Conservation (phyloP, 2,329 filamentous ascomycete genomes). For the Hymenoscyphus infarciens region DNA sequence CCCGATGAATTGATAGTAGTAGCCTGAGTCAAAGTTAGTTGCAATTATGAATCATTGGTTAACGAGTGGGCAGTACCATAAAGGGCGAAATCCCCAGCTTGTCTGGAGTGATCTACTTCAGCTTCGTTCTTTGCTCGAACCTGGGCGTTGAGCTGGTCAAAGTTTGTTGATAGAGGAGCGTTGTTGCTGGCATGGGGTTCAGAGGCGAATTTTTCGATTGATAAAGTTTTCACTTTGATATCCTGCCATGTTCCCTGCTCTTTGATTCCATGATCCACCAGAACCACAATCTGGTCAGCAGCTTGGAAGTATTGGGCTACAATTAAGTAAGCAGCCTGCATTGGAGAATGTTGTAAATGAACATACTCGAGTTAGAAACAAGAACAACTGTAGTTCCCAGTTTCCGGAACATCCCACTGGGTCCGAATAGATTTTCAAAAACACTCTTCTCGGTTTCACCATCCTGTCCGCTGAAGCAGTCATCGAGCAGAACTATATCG, state of each 20-base stretch:
- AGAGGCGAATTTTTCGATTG: conserved; percentile 27
- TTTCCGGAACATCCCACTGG: neutral
- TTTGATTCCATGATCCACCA: conserved; percentile 32
- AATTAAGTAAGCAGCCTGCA: neutral
- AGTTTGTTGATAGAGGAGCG: conserved; percentile 16
- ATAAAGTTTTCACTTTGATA: conserved; percentile 13
- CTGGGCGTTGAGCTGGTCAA: conserved; percentile 19
- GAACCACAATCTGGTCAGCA: conserved; percentile 41
- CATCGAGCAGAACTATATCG: conserved; percentile 44
- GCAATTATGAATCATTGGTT: neutral
- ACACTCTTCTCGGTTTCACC: conserved; percentile 42
- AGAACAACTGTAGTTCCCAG: conserved; percentile 42
- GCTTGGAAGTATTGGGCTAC: conserved; percentile 37
- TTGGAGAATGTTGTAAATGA: conserved; percentile 5
- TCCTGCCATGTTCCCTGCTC: conserved; percentile 38
- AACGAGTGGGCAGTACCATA: conserved; percentile 16
- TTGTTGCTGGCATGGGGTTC: conserved; percentile 27
- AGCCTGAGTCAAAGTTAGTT: conserved; percentile 12
- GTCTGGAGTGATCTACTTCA: conserved; percentile 24
- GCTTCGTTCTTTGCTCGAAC: conserved; percentile 22
- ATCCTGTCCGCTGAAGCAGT: conserved; percentile 46
- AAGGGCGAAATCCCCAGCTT: conserved; percentile 24
- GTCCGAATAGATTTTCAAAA: conserved; percentile 42
- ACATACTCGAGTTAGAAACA: conserved; percentile 39
- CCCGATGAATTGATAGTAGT: conserved; percentile 14